These are phyloP conservation scores for Pseudogymnoascus sp. DNA, from an alignment of 2,329 filamentous ascomycete species.

Conservation along the genomic window DNA sequence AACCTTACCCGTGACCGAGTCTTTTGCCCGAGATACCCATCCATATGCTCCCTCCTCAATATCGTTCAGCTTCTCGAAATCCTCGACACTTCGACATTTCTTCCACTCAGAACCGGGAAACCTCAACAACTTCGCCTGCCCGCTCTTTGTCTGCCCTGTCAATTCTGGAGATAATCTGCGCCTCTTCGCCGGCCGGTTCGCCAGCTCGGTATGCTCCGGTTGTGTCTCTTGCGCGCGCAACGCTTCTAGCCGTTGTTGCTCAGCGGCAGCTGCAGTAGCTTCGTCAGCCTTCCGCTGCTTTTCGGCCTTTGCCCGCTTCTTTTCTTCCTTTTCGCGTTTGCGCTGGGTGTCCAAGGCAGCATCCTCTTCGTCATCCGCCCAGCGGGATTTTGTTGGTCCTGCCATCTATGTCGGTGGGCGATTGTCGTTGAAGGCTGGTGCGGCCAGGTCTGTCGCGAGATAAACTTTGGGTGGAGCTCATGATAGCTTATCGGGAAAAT, in stretches of 20 bases:
- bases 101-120: slow-evolving; percentile 64
- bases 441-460: not conserved
- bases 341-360: slow-evolving; percentile 61
- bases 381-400: slow-evolving; percentile 52
- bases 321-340: slow-evolving; percentile 80
- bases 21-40: slow-evolving; percentile 78
- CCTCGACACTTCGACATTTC: slow-evolving; percentile 66
- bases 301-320: slow-evolving; percentile 73
- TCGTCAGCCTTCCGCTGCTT: slow-evolving; percentile 64
- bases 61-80: slow-evolving; percentile 87
- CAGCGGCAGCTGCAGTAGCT: slow-evolving; percentile 23
- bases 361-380: slow-evolving; percentile 80
- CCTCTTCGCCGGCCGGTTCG: slow-evolving; percentile 53
- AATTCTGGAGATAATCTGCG: slow-evolving; percentile 38
- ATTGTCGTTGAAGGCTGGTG: not conserved
- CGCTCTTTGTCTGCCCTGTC: slow-evolving; percentile 26
- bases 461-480: slow-evolving; percentile 1
- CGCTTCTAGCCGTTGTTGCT: slow-evolving; percentile 15
- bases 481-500: slow-evolving; percentile 3
- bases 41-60: slow-evolving; percentile 98
- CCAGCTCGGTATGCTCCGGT: slow-evolving; percentile 26
- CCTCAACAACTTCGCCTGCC: slow-evolving; percentile 53
- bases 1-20: slow-evolving; percentile 64
- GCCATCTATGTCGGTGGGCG: not conserved
- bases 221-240: slow-evolving; percentile 22